phyloP scores from a whole-genome alignment of 768 basidiomycete genomes.

The Pluteus cervinus region DNA sequence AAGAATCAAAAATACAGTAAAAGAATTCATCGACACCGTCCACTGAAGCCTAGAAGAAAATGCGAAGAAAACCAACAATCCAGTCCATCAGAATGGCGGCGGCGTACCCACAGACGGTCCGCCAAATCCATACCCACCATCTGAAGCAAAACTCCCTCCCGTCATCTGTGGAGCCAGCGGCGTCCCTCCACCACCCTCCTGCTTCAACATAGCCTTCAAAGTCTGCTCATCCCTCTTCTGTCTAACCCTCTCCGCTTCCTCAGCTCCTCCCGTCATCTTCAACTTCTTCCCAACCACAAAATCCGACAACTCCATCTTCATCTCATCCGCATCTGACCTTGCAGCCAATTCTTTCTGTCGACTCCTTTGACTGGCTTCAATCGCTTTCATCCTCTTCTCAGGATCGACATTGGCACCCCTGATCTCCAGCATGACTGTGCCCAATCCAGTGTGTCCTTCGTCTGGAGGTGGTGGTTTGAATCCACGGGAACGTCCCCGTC shows the following conservation, averaged over 20 bases:
- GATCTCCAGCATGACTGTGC: constrained; percentile 87
- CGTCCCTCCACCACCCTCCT: constrained; percentile 15
- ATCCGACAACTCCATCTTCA: constrained; percentile 76
- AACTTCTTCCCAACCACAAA: constrained; percentile 88
- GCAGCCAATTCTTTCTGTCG: constrained; percentile 70
- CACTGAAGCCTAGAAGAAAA: background rate
- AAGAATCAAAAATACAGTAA: no score
- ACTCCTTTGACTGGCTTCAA: constrained; percentile 80
- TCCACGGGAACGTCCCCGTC: constrained; percentile 28
- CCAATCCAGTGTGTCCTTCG: constrained; percentile 61
- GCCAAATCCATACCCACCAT: no score
- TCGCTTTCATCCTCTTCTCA: constrained; percentile 82
- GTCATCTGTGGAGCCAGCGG: constrained; percentile 2
- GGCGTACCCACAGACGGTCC: no score
- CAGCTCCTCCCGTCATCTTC: constrained; percentile 93
- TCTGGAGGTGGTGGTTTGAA: constrained; percentile 62
- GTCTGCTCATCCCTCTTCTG: constrained; percentile 81
- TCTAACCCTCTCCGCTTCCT: constrained; percentile 84
- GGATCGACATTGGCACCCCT: constrained; percentile 78
- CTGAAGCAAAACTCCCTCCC: background rate
- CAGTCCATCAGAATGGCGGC: no score
- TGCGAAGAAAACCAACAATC: background rate
- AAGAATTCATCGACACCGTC: background rate
- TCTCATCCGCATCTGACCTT: constrained; percentile 76
- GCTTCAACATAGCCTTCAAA: constrained; percentile 93